phyloP scores from a whole-genome alignment of 495 filamentous ascomycete genomes.

The Aspergillus bridgeri region DNA sequence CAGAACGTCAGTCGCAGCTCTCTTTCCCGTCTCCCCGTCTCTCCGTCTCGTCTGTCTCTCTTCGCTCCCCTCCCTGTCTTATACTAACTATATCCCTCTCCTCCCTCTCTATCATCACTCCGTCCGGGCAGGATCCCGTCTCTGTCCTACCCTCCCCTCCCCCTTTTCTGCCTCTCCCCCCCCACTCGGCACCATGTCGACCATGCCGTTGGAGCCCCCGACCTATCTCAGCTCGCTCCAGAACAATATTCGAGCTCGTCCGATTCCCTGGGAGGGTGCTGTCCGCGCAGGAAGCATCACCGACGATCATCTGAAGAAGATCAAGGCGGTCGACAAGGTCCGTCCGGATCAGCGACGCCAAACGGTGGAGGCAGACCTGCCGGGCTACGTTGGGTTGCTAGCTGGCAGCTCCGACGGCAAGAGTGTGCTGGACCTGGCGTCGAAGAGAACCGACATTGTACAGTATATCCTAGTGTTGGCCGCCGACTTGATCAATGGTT shows the following conservation, averaged over 20 bases:
- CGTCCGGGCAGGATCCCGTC: not conserved
- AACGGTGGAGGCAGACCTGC: slow-evolving; percentile 72
- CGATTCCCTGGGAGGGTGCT: slow-evolving; percentile 97
- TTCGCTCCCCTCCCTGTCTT: not conserved
- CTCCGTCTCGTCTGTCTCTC: not conserved
- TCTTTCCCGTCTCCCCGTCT: not conserved
- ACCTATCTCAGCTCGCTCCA: slow-evolving; percentile 87
- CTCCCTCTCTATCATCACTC: not conserved
- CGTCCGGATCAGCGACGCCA: slow-evolving; percentile 81
- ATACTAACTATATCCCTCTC: no score
- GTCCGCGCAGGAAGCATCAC: slow-evolving; percentile 91
- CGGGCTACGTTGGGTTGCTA: slow-evolving; percentile 74
- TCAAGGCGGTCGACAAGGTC: slow-evolving; percentile 96
- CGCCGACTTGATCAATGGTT: slow-evolving; percentile 84
- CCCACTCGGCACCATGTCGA: slow-evolving; percentile 24
- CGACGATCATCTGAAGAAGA: slow-evolving; percentile 90
- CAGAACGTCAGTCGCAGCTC: slow-evolving; percentile 8
- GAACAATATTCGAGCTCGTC: slow-evolving; percentile 89
- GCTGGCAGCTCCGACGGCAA: slow-evolving; percentile 65
- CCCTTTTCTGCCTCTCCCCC: slow-evolving; percentile 1
- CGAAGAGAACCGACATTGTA: slow-evolving; percentile 78
- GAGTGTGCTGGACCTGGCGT: slow-evolving; percentile 78
- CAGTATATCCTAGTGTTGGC: slow-evolving; percentile 92
- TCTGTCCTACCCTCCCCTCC: not conserved
- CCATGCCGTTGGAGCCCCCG: slow-evolving; percentile 86